These are phyloP conservation scores for Terana coerulea DNA, from an alignment of 768 basidiomycete genomes.

Conservation along the genomic window DNA sequence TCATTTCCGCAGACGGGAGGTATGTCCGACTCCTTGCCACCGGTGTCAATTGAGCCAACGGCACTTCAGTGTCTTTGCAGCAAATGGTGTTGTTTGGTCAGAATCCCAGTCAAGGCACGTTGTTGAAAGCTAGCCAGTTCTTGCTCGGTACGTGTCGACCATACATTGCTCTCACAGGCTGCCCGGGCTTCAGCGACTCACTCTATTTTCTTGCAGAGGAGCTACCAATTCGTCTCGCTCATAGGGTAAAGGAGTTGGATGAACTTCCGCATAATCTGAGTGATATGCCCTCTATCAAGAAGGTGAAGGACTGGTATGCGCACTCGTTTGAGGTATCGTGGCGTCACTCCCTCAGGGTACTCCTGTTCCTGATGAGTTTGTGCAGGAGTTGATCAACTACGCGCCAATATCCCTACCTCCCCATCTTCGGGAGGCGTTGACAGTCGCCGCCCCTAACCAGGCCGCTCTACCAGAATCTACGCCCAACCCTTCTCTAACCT, in stretches of 20 bases:
- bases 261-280: conserved; percentile 89
- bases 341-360: conserved; percentile 30
- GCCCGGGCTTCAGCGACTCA: not conserved
- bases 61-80: conserved; percentile 74
- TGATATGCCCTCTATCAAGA: conserved; percentile 88
- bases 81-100: conserved; percentile 99
- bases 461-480: conserved; percentile 62
- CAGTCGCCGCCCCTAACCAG: conserved; percentile 44
- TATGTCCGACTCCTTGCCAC: conserved; percentile 30
- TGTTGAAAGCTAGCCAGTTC: conserved; percentile 90
- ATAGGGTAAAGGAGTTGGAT: conserved; percentile 94
- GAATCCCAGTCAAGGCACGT: conserved; percentile 90
- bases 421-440: conserved; percentile 64
- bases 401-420: conserved; percentile 70
- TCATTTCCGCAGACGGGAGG: conserved; percentile 92
- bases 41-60: conserved; percentile 1
- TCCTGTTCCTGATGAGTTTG: not conserved
- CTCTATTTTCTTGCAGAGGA: conserved; percentile 57
- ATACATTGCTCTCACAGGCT: not conserved
- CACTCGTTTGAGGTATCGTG: conserved; percentile 96
- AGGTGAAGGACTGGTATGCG: conserved; percentile 98
- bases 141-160: conserved; percentile 70
- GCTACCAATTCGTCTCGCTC: conserved; percentile 90
- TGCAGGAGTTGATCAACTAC: conserved; percentile 87
- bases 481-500: conserved; percentile 74